Evolutionary conservation across 768 basidiomycete species (phyloP).

Genomic region (Suillus tomentosus): DNA sequence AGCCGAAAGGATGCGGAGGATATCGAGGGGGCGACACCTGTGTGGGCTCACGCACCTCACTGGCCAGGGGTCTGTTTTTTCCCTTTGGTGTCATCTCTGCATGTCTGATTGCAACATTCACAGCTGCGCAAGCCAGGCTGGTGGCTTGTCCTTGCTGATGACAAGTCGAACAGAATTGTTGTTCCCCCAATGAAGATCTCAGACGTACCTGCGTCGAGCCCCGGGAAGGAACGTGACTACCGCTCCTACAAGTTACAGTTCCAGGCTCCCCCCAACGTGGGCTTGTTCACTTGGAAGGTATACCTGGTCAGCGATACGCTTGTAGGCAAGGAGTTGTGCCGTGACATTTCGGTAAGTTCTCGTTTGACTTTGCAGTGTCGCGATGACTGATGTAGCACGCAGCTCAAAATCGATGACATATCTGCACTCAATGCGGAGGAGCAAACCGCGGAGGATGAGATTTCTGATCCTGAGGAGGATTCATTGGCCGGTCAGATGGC

Average conservation of each 20-base stretch:
- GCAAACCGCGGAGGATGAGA: conserved; percentile 80
- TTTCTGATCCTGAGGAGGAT: conserved; percentile 98
- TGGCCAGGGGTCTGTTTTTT: conserved; percentile 78
- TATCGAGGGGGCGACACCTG: conserved; percentile 45
- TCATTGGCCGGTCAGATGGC: conserved; percentile 97
- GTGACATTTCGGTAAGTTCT: conserved; percentile 68
- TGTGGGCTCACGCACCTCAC: conserved; percentile 85
- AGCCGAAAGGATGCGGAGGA: conserved; percentile 67
- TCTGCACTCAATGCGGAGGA: conserved; percentile 59
- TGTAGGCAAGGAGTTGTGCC: conserved; percentile 74
- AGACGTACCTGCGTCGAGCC: conserved; percentile 70
- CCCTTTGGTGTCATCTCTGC: neutral
- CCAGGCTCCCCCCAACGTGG: conserved; percentile 86
- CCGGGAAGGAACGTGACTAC: conserved; percentile 55
- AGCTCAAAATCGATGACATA: conserved; percentile 86
- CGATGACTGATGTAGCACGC: conserved; percentile 16
- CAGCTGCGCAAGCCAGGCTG: conserved; percentile 88
- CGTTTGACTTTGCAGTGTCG: neutral
- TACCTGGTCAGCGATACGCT: conserved; percentile 88
- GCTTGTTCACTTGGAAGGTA: conserved; percentile 87
- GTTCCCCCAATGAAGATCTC: conserved; percentile 83
- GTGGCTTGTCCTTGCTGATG: conserved; percentile 91
- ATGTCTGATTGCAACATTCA: conserved; percentile 4
- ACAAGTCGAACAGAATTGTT: conserved; percentile 80
- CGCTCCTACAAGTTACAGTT: conserved; percentile 91